These are phyloP conservation scores for Candolleomyces efflorescens DNA, from an alignment of 768 basidiomycete species.

Conservation along the genomic window DNA sequence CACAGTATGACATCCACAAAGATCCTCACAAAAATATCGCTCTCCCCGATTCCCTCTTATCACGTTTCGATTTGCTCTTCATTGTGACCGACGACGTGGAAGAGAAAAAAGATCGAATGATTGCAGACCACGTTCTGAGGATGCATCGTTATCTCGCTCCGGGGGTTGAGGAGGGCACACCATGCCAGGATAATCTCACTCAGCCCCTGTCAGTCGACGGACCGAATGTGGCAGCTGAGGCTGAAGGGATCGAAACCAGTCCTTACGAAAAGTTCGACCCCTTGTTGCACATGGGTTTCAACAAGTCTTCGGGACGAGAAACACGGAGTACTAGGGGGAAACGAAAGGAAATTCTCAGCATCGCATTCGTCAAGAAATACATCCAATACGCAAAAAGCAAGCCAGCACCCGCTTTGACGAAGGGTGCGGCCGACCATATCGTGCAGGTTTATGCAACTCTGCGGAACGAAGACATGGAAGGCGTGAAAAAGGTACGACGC, in stretches of 20 bases:
- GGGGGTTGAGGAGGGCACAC: constrained; percentile 95
- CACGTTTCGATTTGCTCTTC: constrained; percentile 97
- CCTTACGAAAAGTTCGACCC: constrained; percentile 98
- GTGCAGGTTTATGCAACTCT: constrained; percentile 88
- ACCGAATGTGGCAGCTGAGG: constrained; percentile 50
- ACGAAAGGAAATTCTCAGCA: constrained; percentile 83
- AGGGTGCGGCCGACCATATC: constrained; percentile 93
- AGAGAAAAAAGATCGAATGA: constrained; percentile 86
- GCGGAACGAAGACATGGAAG: constrained; percentile 88
- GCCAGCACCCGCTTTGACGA: constrained; percentile 78
- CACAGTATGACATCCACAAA: constrained; percentile 97
- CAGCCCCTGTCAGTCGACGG: constrained; percentile 89
- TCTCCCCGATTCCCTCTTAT: constrained; percentile 93
- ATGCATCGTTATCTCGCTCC: constrained; percentile 97
- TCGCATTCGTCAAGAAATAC: constrained; percentile 96
- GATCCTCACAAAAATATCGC: constrained; percentile 99
- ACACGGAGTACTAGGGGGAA: constrained; percentile 57
- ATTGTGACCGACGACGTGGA: constrained; percentile 98
- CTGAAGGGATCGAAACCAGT: constrained; percentile 62
- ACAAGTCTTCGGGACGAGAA: constrained; percentile 42
- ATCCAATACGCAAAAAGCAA: constrained; percentile 96
- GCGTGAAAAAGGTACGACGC: constrained; percentile 71
- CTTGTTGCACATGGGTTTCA: constrained; percentile 83
- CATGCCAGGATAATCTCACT: constrained; percentile 78
- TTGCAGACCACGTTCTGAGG: constrained; percentile 96